Evolutionary conservation across 2,329 filamentous ascomycete genomes (phyloP).

Genomic region (Domatiomyces catenatus): DNA sequence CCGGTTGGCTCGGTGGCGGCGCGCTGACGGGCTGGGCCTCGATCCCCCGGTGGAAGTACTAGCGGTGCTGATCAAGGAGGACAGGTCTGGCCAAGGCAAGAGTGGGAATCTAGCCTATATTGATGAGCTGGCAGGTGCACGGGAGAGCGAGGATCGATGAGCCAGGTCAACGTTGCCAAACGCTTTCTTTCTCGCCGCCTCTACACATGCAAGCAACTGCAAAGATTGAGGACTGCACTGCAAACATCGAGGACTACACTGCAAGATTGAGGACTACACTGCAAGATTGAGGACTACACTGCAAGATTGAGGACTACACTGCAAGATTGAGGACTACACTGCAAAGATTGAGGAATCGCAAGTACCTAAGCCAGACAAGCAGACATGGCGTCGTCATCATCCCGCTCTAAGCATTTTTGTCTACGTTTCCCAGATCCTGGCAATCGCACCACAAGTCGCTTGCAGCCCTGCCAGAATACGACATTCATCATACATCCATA

Average conservation of each 20-base stretch:
- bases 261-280: too few species aligned
- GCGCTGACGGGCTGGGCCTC: slow-evolving; percentile 69
- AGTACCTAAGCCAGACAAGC: background rate
- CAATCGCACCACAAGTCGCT: background rate
- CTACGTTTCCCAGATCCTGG: slow-evolving; percentile 1
- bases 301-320: too few species aligned
- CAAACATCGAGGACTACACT: too few species aligned
- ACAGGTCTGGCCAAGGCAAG: slow-evolving; percentile 9
- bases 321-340: too few species aligned
- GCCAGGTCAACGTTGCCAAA: background rate
- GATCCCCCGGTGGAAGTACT: slow-evolving; percentile 80
- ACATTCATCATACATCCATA: background rate
- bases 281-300: too few species aligned
- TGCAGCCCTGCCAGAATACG: background rate
- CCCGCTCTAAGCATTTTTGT: slow-evolving; percentile 6
- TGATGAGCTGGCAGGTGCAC: slow-evolving; percentile 13
- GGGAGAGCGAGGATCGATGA: background rate
- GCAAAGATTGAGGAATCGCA: background rate
- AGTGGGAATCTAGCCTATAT: slow-evolving; percentile 13
- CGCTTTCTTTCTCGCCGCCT: too few species aligned
- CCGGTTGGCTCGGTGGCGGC: slow-evolving; percentile 71
- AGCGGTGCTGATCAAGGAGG: slow-evolving; percentile 60
- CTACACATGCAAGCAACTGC: too few species aligned
- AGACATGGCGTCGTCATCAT: slow-evolving; percentile 4
- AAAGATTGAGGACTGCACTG: too few species aligned